phyloP scores from a whole-genome alignment of 768 basidiomycete genomes.

The Solioccasus polychromus region DNA sequence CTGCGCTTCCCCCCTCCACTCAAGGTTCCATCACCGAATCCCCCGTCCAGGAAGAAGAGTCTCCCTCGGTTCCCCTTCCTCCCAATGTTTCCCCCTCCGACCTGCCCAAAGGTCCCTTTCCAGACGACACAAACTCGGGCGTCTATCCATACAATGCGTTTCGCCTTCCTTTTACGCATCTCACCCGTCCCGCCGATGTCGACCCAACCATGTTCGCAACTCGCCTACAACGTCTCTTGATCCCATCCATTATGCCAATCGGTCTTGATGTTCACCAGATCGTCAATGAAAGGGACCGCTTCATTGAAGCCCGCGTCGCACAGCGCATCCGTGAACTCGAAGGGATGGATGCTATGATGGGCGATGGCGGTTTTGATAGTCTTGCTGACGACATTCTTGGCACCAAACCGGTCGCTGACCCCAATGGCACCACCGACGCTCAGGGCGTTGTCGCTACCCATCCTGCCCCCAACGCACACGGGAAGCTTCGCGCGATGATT shows the following conservation, averaged over 20 bases:
- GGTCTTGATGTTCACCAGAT: slow-evolving; percentile 93
- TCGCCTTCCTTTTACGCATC: slow-evolving; percentile 77
- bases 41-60: slow-evolving; percentile 55
- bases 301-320: slow-evolving; percentile 82
- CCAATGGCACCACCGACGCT: slow-evolving; percentile 35
- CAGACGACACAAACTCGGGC: slow-evolving; percentile 73
- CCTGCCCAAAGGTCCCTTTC: slow-evolving; percentile 68
- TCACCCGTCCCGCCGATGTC: slow-evolving; percentile 60
- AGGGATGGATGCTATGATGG: slow-evolving; percentile 72
- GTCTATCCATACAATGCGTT: slow-evolving; percentile 94
- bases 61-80: slow-evolving; percentile 28
- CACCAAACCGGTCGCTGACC: slow-evolving; percentile 18
- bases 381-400: slow-evolving; percentile 38
- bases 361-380: slow-evolving; percentile 67
- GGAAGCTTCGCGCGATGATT: slow-evolving; percentile 86
- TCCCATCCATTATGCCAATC: slow-evolving; percentile 86
- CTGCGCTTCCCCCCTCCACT: slow-evolving; percentile 23
- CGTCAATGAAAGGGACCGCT: slow-evolving; percentile 88
- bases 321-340: slow-evolving; percentile 90
- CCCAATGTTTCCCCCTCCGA: slow-evolving; percentile 51
- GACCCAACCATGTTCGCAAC: slow-evolving; percentile 65
- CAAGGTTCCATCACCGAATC: slow-evolving; percentile 29
- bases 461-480: slow-evolving; percentile 64
- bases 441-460: slow-evolving; percentile 29
- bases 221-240: slow-evolving; percentile 73